phyloP scores from a whole-genome alignment of 176 grass and related monocot species.

The Juncus inflexus region DNA sequence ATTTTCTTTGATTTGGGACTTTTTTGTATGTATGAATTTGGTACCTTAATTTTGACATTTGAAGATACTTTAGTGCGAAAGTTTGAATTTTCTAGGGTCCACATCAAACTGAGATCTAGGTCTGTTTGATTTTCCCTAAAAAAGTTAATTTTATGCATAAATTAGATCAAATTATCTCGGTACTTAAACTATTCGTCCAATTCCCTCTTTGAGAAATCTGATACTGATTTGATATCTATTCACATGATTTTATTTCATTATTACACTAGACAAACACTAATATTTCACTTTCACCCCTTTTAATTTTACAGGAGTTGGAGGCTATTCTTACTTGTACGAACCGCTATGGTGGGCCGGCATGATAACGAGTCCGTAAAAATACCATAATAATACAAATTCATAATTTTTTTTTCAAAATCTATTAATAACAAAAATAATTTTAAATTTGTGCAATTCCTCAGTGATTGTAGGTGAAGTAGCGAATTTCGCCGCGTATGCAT shows the following conservation, averaged over 20 bases:
- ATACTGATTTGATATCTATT: background rate
- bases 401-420: conserved; percentile 11
- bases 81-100: background rate
- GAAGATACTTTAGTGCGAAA: conserved; percentile 3
- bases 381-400: background rate
- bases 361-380: conserved; percentile 53
- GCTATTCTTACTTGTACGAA: conserved; percentile 68
- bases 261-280: background rate
- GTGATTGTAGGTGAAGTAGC: conserved; percentile 89
- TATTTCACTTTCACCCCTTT: conserved; percentile 18
- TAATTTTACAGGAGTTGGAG: conserved; percentile 47
- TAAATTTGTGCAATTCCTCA: conserved; percentile 24
- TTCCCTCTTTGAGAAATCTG: too few species aligned
- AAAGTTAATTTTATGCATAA: too few species aligned
- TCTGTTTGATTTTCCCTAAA: too few species aligned
- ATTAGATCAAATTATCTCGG: too few species aligned
- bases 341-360: conserved; percentile 78
- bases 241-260: too few species aligned
- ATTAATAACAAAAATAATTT: background rate
- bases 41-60: conserved; percentile 10
- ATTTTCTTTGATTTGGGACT: too few species aligned
- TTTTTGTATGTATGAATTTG: background rate
- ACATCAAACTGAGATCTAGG: background rate
- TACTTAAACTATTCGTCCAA: too few species aligned
- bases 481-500: conserved; percentile 88